Base-by-base conservation (phyloP, 768 basidiomycete species). In the Suillus subalutaceus region DNA sequence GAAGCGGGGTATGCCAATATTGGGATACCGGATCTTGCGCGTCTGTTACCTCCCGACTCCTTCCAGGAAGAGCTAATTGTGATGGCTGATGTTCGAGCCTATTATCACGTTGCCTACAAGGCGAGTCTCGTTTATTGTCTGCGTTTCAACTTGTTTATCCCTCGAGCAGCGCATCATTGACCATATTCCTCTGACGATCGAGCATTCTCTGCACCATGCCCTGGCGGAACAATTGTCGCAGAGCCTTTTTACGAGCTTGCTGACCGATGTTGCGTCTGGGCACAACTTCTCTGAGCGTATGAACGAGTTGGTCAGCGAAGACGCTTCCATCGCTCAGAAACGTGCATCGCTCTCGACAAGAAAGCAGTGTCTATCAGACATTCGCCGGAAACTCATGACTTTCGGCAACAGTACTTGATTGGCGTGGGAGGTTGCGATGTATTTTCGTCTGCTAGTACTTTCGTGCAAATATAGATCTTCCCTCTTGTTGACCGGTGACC, bases 131-230 rank as follows among this genome's bases (percentile, higher is more conserved):
- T 23, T 26, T 77, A 41, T 26, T 4, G 12, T 13, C 65, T 16
- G 0, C 2, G 10, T 60, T 37, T 37, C 53, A 65, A 7, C 40
- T 41, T n/a, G 23, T 53, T 37, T 35, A 18, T 10, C 8, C 41
- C 38, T 23, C 5, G 46, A 30, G 1, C 63, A 90, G 88, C 83
- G 86, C 15, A 76, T 86, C 68, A 82, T 87, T 37, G 89, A 90
- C 65, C 75, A 82, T 50, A 59, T 88, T 32, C 87, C 88, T 1
- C 72, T 83, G 9, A 78, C 76, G 52, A 86, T 87, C 40, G 84
- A 86, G 65, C 80, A 78, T 35, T 72, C 77, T 7, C 75, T 87
- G 30, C 79, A 85, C 48, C 78, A 80, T 43, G 72, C 76, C 15
- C 74, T 85, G 18, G 79, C 77, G 0, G 67, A 74, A 0, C 72